Evolutionary conservation across 805 yeast species (phyloP).

Genomic region (Ogataea thermomethanolica): DNA sequence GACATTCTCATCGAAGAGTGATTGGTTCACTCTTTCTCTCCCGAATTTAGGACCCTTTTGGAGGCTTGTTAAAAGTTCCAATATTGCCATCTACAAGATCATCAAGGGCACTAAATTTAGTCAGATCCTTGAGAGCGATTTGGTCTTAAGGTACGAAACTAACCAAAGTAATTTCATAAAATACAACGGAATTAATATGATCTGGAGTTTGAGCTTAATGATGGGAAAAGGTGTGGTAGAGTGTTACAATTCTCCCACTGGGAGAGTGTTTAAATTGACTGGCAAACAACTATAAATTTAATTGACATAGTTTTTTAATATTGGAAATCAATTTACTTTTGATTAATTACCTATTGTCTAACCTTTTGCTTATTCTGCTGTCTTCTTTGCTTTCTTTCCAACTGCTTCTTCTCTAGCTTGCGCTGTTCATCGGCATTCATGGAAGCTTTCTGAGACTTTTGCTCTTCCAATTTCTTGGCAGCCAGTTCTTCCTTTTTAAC

Average conservation of each 20-base stretch:
- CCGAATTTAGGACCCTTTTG: constrained; percentile 51
- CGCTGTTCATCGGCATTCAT: constrained; percentile 76
- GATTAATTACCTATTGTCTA: constrained; percentile 18
- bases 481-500: constrained; percentile 64
- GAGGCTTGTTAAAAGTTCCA: constrained; percentile 41
- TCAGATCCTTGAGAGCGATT: constrained; percentile 41
- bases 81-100: constrained; percentile 41
- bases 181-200: constrained; percentile 47
- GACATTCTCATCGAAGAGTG: constrained; percentile 36
- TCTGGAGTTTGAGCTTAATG: constrained; percentile 50
- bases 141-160: constrained; percentile 44
- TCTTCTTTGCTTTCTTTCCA: constrained; percentile 79
- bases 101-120: constrained; percentile 37
- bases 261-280: constrained; percentile 49
- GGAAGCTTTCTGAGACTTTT: constrained; percentile 60
- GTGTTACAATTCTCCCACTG: constrained; percentile 51
- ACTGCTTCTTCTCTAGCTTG: constrained; percentile 71
- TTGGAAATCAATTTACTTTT: not conserved
- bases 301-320: not conserved
- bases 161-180: constrained; percentile 43
- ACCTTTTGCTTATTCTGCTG: constrained; percentile 58
- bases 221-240: constrained; percentile 52
- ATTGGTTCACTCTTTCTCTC: constrained; percentile 39
- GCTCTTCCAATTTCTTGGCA: constrained; percentile 67
- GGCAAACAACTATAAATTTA: constrained; percentile 29